A percentile compares a stretch with the other conserved stretches of the same genome.
These are phyloP conservation scores for Hypericum perforatum DNA, from an alignment of 345 rosid species.

Conservation along the genomic window DNA sequence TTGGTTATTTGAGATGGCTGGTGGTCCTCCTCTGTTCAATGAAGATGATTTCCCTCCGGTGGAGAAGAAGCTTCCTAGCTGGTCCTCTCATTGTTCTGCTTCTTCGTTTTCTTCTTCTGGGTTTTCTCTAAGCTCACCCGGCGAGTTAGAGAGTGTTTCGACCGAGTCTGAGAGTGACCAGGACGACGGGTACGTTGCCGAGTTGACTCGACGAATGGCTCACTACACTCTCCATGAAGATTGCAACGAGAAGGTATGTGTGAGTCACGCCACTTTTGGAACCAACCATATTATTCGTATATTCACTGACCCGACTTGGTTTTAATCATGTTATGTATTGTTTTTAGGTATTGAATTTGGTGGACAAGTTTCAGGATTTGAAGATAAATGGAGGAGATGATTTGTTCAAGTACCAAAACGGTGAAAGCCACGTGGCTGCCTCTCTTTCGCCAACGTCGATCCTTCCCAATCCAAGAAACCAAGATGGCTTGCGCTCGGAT, in stretches of 20 bases:
- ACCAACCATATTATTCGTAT: no score
- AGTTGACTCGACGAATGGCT: slow-evolving; percentile 81
- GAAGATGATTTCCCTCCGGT: not conserved
- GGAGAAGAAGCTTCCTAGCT: slow-evolving; percentile 6
- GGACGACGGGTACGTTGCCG: slow-evolving; percentile 49
- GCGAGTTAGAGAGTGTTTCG: slow-evolving; percentile 24
- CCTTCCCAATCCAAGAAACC: slow-evolving; percentile 6
- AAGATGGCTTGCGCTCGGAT: slow-evolving; percentile 1
- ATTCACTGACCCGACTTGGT: not conserved
- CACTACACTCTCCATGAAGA: slow-evolving; percentile 52
- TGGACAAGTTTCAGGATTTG: slow-evolving; percentile 24
- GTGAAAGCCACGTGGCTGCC: not conserved
- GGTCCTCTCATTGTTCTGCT: slow-evolving; percentile 4
- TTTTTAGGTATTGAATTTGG: slow-evolving; percentile 24
- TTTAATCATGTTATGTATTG: not conserved
- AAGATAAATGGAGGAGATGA: slow-evolving; percentile 16
- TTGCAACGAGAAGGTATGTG: slow-evolving; percentile 21
- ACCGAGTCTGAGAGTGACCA: slow-evolving; percentile 28
- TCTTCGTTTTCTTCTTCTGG: slow-evolving; percentile 20
- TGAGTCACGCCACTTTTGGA: no score
- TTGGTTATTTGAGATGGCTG: not conserved
- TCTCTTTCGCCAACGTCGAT: slow-evolving; percentile 9
- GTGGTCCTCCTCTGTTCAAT: not conserved
- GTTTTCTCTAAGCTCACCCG: slow-evolving; percentile 18
- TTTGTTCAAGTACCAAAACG: not conserved